These are phyloP conservation scores for Erucastrum elatum DNA, from an alignment of 345 rosid genomes.

Conservation along the genomic window DNA sequence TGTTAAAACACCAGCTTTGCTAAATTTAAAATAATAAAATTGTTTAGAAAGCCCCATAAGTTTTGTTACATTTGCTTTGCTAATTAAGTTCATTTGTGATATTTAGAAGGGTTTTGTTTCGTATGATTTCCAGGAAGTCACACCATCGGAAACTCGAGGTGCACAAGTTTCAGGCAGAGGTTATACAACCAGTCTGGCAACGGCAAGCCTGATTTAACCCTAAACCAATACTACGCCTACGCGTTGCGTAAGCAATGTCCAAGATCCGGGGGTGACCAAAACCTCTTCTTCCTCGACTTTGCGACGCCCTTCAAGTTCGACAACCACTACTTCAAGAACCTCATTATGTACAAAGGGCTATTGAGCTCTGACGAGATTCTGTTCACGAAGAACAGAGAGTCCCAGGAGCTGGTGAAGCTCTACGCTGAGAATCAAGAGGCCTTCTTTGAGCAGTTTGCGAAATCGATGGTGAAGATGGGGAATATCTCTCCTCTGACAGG, in stretches of 20 bases:
- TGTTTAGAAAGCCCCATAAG: background rate
- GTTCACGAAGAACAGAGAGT: conserved; percentile 52
- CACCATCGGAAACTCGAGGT: conserved; percentile 69
- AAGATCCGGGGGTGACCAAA: conserved; percentile 56
- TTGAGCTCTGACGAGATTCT: conserved; percentile 72
- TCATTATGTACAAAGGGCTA: conserved; percentile 63
- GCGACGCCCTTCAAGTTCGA: conserved; percentile 64
- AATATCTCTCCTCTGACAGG: conserved; percentile 72
- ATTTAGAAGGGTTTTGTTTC: background rate
- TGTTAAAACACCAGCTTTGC: background rate
- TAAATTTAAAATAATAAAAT: background rate
- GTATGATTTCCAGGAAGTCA: conserved; percentile 60
- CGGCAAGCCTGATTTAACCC: conserved; percentile 59
- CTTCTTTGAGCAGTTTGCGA: conserved; percentile 69
- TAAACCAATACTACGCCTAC: conserved; percentile 52
- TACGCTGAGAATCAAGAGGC: conserved; percentile 55
- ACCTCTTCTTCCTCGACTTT: conserved; percentile 56
- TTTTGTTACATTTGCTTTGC: background rate
- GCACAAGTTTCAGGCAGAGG: conserved; percentile 78
- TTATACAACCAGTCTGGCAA: conserved; percentile 73
- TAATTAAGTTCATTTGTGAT: background rate
- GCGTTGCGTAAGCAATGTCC: conserved; percentile 50
- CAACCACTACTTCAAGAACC: conserved; percentile 71
- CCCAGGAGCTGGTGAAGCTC: conserved; percentile 54
- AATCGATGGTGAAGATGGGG: conserved; percentile 81